Base-by-base conservation (phyloP, 1,139 yeast genomes). In the Lodderomyces pseudojiufengensis region DNA sequence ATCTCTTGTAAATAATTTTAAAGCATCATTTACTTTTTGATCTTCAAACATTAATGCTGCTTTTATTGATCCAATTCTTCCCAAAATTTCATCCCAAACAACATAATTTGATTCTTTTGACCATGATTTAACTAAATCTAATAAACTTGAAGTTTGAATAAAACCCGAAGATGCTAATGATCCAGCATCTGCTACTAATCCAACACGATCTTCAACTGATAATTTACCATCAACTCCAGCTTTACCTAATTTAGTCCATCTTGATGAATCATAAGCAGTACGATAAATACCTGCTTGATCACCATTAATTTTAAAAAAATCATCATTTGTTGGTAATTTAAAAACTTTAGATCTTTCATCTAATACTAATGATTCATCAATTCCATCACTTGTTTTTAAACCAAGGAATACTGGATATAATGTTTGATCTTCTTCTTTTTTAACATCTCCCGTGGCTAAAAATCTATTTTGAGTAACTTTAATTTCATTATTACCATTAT, bases 381-480 rank as follows among this genome's bases (percentile, higher is more conserved):
- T 67, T 32, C 87, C 87, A 9, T 61, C 56, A 28, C 76, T 70
- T 14, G 94, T 83, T 55, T 78, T 83, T 48, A 90, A 67, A 6
- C 84, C 84, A 48, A 92, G 72, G 62, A 87, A 86, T 24, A 88
- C 84, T 27, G 97, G 97, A 60, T 83, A 92, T 40, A 88, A 60
- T 9, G 80, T 70, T 39, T 57, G 40, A 48, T 70, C 72, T 46
- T 70, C 76, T 46, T 81, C 92, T 10, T 78, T 79, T 56, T 74
- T 80, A 44, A 79, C 95, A 57, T 86, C 95, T 40, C 87, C 95
- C 32, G 95, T 80, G 31, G 80, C 74, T 52, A 87, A 72, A 67
- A 80, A 87, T 53, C 96, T 76, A 59, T 83, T 72, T 65, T 86
- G 96, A 39, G 73, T 71, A 35, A 85, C 70, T 27, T 69, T 70